A percentile compares a stretch with the other conserved stretches of the same genome.
These are phyloP conservation scores for Auriscalpium orientale DNA, from an alignment of 768 basidiomycete species.

Conservation along the genomic window DNA sequence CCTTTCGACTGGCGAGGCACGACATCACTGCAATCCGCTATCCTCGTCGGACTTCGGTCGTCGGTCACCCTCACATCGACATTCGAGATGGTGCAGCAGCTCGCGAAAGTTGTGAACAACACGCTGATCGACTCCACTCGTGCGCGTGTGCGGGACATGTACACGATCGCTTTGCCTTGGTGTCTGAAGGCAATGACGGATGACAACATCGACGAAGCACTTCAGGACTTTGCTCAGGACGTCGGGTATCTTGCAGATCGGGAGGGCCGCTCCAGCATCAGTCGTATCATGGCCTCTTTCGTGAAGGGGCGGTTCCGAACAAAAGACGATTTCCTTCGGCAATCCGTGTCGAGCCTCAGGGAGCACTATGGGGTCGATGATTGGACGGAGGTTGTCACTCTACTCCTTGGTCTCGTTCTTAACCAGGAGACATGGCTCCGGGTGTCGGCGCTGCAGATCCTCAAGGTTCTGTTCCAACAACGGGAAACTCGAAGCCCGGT, in stretches of 20 bases:
- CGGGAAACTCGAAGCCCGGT: slow-evolving; percentile 70
- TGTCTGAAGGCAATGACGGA: slow-evolving; percentile 73
- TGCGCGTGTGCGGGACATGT: slow-evolving; percentile 73
- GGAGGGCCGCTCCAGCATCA: slow-evolving; percentile 71
- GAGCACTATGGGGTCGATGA: slow-evolving; percentile 74
- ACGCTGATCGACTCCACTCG: slow-evolving; percentile 65
- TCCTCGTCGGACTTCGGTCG: slow-evolving; percentile 76
- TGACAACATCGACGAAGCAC: slow-evolving; percentile 47
- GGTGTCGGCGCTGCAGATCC: slow-evolving; percentile 76
- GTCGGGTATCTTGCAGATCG: slow-evolving; percentile 64
- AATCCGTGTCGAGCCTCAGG: slow-evolving; percentile 77
- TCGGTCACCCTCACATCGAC: slow-evolving; percentile 59
- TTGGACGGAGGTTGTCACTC: slow-evolving; percentile 76
- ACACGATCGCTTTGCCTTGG: slow-evolving; percentile 80
- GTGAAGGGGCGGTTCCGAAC: slow-evolving; percentile 83
- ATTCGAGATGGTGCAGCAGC: slow-evolving; percentile 55
- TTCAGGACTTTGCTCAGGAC: slow-evolving; percentile 67
- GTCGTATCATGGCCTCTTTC: slow-evolving; percentile 85
- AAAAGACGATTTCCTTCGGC: slow-evolving; percentile 87
- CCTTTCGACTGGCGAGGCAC: slow-evolving; percentile 67
- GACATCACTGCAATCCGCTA: slow-evolving; percentile 56
- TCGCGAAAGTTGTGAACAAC: slow-evolving; percentile 53
- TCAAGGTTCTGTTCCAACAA: slow-evolving; percentile 85
- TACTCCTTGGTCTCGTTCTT: slow-evolving; percentile 80
- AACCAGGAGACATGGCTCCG: slow-evolving; percentile 79